Evolutionary conservation across 495 filamentous ascomycete genomes (phyloP).

Genomic region (Penicillium desertorum): DNA sequence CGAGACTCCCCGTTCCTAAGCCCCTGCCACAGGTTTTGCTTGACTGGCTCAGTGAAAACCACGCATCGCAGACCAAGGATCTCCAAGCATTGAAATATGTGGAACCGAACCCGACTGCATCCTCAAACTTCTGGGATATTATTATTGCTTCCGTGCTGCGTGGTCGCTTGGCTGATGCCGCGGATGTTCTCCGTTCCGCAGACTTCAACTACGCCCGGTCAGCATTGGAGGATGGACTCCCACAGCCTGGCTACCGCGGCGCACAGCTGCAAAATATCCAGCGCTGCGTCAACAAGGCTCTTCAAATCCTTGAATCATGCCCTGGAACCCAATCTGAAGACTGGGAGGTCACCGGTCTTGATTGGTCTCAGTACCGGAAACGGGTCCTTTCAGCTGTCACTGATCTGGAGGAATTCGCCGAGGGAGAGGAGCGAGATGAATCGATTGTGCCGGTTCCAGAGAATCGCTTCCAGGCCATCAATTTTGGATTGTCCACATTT

Average conservation of each 20-base stretch:
- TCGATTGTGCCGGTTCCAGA: conserved; percentile 29
- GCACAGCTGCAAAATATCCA: conserved; percentile 70
- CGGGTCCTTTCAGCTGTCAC: conserved; percentile 62
- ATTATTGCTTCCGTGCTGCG: conserved; percentile 66
- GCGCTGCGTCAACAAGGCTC: conserved; percentile 61
- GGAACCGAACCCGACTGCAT: conserved; percentile 68
- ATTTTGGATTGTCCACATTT: conserved; percentile 49
- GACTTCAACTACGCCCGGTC: conserved; percentile 71
- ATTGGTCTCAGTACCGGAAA: conserved; percentile 78
- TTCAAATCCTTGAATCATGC: conserved; percentile 65
- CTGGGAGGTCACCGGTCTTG: conserved; percentile 73
- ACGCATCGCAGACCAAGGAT: conserved; percentile 61
- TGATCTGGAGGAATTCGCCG: conserved; percentile 70
- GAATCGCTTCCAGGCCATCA: conserved; percentile 48
- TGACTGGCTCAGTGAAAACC: conserved; percentile 71
- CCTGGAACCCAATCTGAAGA: conserved; percentile 60
- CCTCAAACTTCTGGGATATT: conserved; percentile 76
- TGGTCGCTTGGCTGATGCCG: conserved; percentile 63
- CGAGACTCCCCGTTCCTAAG: conserved; percentile 39
- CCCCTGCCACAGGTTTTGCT: conserved; percentile 73
- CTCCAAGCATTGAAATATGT: conserved; percentile 58
- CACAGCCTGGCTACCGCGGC: conserved; percentile 65
- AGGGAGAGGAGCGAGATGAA: conserved; percentile 58
- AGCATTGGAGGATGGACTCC: conserved; percentile 55
- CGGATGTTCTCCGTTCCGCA: conserved; percentile 63